Conservation (phyloP, 2,329 filamentous ascomycete species). For the Albophoma yamanashiensis region DNA sequence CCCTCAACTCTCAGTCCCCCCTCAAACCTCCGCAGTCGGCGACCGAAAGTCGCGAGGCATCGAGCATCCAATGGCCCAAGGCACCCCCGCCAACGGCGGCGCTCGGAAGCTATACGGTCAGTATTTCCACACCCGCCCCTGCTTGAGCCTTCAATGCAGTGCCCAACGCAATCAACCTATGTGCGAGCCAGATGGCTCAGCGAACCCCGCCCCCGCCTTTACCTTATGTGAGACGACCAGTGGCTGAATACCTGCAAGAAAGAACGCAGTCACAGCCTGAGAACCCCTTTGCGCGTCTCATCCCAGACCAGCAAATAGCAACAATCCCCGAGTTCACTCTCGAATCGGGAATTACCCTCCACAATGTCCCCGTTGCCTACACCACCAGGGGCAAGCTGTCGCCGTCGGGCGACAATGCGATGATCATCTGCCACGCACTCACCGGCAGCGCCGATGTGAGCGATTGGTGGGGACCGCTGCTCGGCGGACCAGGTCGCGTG, state of each 20-base stretch:
- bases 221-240: constrained; percentile 23
- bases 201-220: background rate
- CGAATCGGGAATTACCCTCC: constrained; percentile 77
- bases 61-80: constrained; percentile 12
- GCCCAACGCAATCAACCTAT: background rate
- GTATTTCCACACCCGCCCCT: constrained; percentile 1
- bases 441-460: constrained; percentile 77
- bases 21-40: background rate
- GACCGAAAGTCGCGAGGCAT: background rate
- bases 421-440: constrained; percentile 74
- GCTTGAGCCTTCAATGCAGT: background rate
- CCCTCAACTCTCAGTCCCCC: background rate
- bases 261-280: constrained; percentile 63
- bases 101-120: constrained; percentile 18
- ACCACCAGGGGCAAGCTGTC: constrained; percentile 54
- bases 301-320: constrained; percentile 79
- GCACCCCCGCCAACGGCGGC: constrained; percentile 7
- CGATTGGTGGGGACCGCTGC: constrained; percentile 81
- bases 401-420: constrained; percentile 50
- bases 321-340: constrained; percentile 84
- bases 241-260: constrained; percentile 58
- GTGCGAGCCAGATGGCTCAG: background rate
- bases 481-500: constrained; percentile 66
- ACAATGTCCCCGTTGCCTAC: constrained; percentile 64
- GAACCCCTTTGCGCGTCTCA: constrained; percentile 80